Percentiles rank a stretch among this genome's conserved stretches.
Evolutionary conservation across 495 filamentous ascomycete genomes (phyloP).

Genomic region (Pseudoneurospora amorphoporcata): DNA sequence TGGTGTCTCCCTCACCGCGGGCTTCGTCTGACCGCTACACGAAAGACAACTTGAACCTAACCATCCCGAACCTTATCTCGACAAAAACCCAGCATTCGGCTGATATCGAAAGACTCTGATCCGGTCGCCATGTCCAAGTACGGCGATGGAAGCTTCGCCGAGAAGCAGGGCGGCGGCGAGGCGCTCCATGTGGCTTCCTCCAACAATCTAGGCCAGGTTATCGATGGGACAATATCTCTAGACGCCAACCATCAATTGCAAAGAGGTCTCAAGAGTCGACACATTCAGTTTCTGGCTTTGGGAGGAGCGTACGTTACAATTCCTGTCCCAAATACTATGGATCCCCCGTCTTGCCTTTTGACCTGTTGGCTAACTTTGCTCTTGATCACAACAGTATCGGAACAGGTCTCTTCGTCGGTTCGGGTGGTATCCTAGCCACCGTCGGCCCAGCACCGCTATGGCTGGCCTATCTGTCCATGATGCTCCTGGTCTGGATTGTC

Average conservation of each 20-base stretch:
- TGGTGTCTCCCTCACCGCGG: neutral
- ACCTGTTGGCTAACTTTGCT: neutral
- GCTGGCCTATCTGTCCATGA: conserved; percentile 42
- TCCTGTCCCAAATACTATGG: neutral
- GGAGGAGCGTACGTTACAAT: conserved; percentile 39
- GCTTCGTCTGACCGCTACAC: neutral
- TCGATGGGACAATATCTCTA: conserved; percentile 17
- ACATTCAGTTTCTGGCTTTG: conserved; percentile 64
- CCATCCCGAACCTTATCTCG: neutral
- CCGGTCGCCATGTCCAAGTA: neutral
- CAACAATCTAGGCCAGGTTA: neutral
- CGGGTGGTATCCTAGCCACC: conserved; percentile 36
- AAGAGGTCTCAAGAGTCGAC: conserved; percentile 55
- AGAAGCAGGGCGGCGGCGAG: neutral
- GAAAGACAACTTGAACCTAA: neutral
- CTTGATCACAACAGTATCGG: conserved; percentile 41
- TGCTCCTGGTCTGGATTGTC: conserved; percentile 32
- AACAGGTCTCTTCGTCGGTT: conserved; percentile 49
- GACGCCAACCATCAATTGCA: conserved; percentile 28
- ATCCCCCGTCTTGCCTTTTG: no score
- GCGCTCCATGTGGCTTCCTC: neutral
- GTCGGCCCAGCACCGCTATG: conserved; percentile 41
- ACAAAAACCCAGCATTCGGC: neutral
- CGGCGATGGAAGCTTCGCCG: neutral
- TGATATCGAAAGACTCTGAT: neutral